Evolutionary conservation across 2,329 filamentous ascomycete genomes (phyloP).

Genomic region (Colletotrichum camelliae): DNA sequence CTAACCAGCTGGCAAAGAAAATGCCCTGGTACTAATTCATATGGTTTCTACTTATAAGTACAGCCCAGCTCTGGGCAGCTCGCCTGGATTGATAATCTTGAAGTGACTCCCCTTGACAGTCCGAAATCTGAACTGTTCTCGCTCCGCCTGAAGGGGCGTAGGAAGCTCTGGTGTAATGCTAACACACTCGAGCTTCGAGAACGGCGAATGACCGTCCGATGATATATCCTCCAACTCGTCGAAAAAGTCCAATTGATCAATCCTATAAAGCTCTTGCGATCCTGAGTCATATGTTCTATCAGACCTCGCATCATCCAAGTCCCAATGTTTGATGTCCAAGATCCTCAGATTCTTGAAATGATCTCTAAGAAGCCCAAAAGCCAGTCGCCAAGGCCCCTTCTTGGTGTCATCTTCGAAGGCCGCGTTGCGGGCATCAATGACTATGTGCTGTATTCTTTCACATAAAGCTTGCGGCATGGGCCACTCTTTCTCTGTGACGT

Average conservation of each 20-base stretch:
- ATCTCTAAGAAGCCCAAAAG: fast-evolving
- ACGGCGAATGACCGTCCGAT: fast-evolving
- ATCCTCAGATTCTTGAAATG: fast-evolving
- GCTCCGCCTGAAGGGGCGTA: fast-evolving
- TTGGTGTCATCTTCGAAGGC: neutral
- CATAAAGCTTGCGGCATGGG: neutral
- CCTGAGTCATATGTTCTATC: neutral
- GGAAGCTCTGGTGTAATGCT: neutral
- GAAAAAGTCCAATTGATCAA: neutral
- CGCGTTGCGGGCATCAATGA: neutral
- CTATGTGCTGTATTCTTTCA: neutral
- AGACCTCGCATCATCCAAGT: neutral
- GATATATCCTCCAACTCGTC: neutral
- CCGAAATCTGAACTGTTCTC: fast-evolving
- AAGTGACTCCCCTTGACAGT: fast-evolving
- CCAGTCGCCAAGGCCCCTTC: neutral
- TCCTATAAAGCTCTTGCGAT: neutral
- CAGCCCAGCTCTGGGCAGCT: too few relatives aligned
- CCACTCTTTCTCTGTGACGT: neutral
- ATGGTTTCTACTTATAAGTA: too few relatives aligned
- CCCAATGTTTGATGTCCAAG: neutral
- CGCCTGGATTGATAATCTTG: too few relatives aligned
- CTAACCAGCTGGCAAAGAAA: too few relatives aligned
- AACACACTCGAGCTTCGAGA: fast-evolving
- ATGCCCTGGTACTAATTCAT: too few relatives aligned